phyloP scores from a whole-genome alignment of 345 rosid genomes.

The Lenwebbia sp. region DNA sequence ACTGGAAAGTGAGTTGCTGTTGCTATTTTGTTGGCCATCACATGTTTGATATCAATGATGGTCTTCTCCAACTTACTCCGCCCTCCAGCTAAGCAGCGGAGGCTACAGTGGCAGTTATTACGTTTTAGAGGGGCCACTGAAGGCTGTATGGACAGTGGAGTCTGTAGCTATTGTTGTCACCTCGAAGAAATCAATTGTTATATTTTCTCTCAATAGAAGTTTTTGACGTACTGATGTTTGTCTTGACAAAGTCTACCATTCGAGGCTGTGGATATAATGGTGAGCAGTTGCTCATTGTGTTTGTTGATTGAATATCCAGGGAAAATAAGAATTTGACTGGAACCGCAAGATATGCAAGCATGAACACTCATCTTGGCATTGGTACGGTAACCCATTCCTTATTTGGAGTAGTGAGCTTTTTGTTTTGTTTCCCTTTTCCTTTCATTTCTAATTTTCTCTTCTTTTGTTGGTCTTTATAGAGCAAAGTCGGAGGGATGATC shows the following conservation, averaged over 20 bases:
- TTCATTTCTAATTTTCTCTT: not conserved
- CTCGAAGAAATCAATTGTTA: not conserved
- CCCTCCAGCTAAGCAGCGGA: not conserved
- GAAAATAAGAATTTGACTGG: slow-evolving; percentile 96
- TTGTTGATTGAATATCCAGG: slow-evolving; percentile 24
- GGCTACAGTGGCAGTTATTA: not conserved
- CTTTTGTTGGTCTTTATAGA: slow-evolving; percentile 22
- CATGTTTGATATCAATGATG: not conserved
- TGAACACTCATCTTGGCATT: slow-evolving; percentile 98
- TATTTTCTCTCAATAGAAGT: not conserved
- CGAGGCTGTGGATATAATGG: not conserved
- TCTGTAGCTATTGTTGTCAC: not conserved
- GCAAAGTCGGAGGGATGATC: slow-evolving; percentile 98
- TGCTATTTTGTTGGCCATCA: not conserved
- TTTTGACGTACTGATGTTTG: not conserved
- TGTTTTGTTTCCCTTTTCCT: not conserved
- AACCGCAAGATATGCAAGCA: slow-evolving; percentile 99
- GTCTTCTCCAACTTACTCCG: not conserved
- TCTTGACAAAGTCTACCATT: not conserved
- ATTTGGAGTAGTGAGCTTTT: not conserved
- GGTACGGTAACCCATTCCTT: slow-evolving; percentile 26
- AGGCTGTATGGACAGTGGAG: not conserved
- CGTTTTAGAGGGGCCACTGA: not conserved
- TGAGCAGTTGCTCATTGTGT: not conserved
- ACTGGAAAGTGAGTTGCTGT: not conserved